Evolutionary conservation across 2,329 filamentous ascomycete genomes (phyloP).

Genomic region (Arthroderma uncinatum): DNA sequence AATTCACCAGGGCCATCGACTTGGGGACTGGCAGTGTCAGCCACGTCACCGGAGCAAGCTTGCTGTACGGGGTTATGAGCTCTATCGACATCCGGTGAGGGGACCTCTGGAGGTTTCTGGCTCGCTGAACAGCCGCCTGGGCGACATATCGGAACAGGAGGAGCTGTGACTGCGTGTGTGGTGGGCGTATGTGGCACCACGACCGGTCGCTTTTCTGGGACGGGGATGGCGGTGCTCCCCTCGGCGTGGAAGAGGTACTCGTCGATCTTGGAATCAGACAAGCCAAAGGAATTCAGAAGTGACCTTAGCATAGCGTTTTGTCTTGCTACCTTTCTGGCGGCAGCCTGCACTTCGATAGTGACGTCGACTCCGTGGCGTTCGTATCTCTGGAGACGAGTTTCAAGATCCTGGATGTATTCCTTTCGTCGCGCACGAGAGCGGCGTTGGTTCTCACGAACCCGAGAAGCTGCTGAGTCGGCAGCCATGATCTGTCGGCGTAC

Average conservation of each 20-base stretch:
- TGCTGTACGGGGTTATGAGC: neutral
- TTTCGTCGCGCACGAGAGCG: conserved; percentile 63
- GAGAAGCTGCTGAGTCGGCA: conserved; percentile 26
- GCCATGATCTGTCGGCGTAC: neutral
- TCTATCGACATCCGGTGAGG: neutral
- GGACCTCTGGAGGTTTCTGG: neutral
- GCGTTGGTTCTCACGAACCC: conserved; percentile 66
- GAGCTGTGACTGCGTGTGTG: neutral
- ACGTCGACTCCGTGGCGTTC: conserved; percentile 57
- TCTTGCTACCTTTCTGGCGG: conserved; percentile 55
- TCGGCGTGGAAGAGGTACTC: conserved; percentile 13
- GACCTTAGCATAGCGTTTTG: conserved; percentile 56
- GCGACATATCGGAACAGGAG: neutral
- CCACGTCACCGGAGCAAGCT: neutral
- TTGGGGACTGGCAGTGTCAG: neutral
- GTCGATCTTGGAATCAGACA: conserved; percentile 47
- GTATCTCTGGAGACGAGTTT: conserved; percentile 51
- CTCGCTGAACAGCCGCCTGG: neutral
- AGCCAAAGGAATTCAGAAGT: conserved; percentile 48
- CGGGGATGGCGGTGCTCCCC: neutral
- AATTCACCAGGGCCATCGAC: neutral
- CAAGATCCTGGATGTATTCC: conserved; percentile 61
- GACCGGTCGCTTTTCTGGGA: neutral
- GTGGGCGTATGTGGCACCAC: too few relatives aligned
- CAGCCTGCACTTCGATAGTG: conserved; percentile 59